phyloP scores from a whole-genome alignment of 768 basidiomycete genomes.

The Lactifluus piperatus region DNA sequence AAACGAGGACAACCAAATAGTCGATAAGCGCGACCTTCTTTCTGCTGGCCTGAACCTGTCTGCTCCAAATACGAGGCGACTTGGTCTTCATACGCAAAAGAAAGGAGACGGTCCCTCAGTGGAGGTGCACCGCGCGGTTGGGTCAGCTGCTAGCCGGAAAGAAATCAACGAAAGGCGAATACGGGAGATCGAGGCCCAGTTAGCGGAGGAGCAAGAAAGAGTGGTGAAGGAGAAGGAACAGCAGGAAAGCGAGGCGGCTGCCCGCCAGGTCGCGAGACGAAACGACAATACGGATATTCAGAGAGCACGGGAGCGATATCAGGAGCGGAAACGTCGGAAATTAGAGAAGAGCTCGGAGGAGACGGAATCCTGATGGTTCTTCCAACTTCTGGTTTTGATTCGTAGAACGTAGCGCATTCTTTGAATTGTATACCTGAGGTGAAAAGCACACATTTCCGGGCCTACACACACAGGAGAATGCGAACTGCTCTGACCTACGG shows the following conservation, averaged over 20 bases:
- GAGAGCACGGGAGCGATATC: constrained; percentile 64
- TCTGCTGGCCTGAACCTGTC: constrained; percentile 89
- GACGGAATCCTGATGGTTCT: neutral
- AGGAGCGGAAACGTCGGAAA: constrained; percentile 72
- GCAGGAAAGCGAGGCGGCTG: constrained; percentile 55
- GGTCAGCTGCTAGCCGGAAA: constrained; percentile 65
- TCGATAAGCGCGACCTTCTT: constrained; percentile 89
- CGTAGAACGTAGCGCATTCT: neutral
- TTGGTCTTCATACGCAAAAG: constrained; percentile 37
- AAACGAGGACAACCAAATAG: constrained; percentile 95
- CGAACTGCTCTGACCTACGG: neutral
- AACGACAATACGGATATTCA: constrained; percentile 70
- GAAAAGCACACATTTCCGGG: neutral
- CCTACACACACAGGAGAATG: neutral
- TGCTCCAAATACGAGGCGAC: constrained; percentile 65
- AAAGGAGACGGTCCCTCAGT: constrained; percentile 28
- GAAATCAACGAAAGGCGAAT: constrained; percentile 83
- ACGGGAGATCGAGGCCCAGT: constrained; percentile 67
- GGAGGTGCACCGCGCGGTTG: constrained; percentile 66
- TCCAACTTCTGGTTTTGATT: neutral
- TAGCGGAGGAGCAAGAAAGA: constrained; percentile 65
- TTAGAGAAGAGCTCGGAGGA: constrained; percentile 36
- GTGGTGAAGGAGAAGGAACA: constrained; percentile 45
- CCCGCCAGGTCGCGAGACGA: constrained; percentile 59
- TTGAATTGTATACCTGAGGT: neutral